Evolutionary conservation across 805 yeast genomes (phyloP).

Genomic region (Wickerhamomyces chaumierensis): DNA sequence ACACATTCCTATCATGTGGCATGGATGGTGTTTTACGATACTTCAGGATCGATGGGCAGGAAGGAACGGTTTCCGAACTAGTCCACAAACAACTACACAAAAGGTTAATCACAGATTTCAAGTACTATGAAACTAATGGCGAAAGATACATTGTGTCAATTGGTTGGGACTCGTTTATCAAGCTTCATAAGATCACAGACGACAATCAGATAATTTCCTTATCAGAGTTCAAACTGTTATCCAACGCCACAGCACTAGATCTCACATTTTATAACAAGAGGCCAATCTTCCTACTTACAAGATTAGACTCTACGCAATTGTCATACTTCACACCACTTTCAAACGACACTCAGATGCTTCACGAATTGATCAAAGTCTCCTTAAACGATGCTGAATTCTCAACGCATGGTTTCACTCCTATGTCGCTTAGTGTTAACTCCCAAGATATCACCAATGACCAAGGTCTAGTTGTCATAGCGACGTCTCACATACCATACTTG

Average conservation of each 20-base stretch:
- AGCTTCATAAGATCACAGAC: slow-evolving; percentile 22
- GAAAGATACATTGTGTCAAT: slow-evolving; percentile 34
- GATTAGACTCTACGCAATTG: slow-evolving; percentile 48
- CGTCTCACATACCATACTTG: slow-evolving; percentile 74
- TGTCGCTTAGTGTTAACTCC: slow-evolving; percentile 25
- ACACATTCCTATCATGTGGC: slow-evolving; percentile 30
- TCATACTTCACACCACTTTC: slow-evolving; percentile 25
- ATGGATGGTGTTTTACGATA: slow-evolving; percentile 38
- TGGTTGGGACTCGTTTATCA: slow-evolving; percentile 47
- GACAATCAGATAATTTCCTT: slow-evolving; percentile 10
- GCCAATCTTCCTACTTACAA: slow-evolving; percentile 41
- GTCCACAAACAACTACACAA: slow-evolving; percentile 24
- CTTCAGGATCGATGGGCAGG: slow-evolving; percentile 8
- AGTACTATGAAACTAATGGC: slow-evolving; percentile 10
- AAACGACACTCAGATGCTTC: slow-evolving; percentile 10
- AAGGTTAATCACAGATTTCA: slow-evolving; percentile 26
- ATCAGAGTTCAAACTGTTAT: slow-evolving; percentile 25
- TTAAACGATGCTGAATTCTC: slow-evolving; percentile 67
- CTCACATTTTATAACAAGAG: slow-evolving; percentile 15
- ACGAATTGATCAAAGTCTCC: slow-evolving; percentile 36
- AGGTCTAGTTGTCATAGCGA: slow-evolving; percentile 45
- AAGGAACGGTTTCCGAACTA: slow-evolving; percentile 1
- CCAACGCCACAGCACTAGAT: slow-evolving; percentile 44
- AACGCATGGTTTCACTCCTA: slow-evolving; percentile 50
- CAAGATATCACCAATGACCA: slow-evolving; percentile 3